These are phyloP conservation scores for Fusarium sp. DNA, from an alignment of 2,329 filamentous ascomycete species.

Conservation along the genomic window DNA sequence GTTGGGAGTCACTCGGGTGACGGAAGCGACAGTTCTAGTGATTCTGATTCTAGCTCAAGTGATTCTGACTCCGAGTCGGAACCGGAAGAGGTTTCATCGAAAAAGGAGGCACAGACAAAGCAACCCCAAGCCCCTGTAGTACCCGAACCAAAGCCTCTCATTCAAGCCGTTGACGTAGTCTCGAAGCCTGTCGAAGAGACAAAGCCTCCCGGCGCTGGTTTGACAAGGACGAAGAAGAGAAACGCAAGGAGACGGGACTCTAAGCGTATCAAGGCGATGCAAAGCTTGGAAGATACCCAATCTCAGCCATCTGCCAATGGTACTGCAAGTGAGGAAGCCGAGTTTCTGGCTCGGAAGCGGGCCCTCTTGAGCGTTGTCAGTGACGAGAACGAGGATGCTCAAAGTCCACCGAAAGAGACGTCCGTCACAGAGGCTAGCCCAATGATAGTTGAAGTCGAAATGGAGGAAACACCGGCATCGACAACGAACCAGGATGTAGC, in stretches of 20 bases:
- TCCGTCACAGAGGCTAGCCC: not conserved
- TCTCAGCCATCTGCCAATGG: constrained; percentile 35
- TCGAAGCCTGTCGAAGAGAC: constrained; percentile 17
- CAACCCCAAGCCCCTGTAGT: not conserved
- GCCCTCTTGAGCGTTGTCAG: constrained; percentile 54
- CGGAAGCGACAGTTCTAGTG: constrained; percentile 39
- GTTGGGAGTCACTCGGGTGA: constrained; percentile 27
- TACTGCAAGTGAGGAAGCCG: constrained; percentile 36
- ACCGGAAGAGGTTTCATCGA: constrained; percentile 56
- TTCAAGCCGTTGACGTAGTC: constrained; percentile 8
- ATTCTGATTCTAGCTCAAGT: constrained; percentile 40
- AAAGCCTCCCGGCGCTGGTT: constrained; percentile 54
- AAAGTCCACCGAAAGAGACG: constrained; percentile 7
- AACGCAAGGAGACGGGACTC: constrained; percentile 63
- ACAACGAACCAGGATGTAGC: constrained; percentile 12
- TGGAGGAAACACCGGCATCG: constrained; percentile 3
- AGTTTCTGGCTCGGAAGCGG: constrained; percentile 57
- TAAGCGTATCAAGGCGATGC: constrained; percentile 45
- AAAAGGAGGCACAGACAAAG: constrained; percentile 31
- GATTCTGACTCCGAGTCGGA: constrained; percentile 51
- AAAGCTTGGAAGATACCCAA: constrained; percentile 24
- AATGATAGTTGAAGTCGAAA: constrained; percentile 13
- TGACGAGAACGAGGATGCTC: constrained; percentile 27
- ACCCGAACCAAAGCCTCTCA: not conserved
- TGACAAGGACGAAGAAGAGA: constrained; percentile 63